Evolutionary conservation across 148 eudicot species (phyloP).

Genomic region (Rhododendron henanense): DNA sequence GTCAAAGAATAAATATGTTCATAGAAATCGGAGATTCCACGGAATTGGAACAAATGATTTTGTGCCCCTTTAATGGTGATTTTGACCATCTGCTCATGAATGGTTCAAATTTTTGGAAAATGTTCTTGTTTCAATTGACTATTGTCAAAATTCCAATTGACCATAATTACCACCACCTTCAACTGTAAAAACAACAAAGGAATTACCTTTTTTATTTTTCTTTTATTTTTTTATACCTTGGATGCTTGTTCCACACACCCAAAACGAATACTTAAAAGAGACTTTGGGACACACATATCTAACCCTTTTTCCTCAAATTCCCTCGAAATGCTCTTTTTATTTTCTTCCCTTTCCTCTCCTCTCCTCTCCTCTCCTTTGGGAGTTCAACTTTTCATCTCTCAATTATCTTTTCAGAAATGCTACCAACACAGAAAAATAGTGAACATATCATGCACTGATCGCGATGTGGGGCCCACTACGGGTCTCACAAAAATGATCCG

Average conservation of each 20-base stretch:
- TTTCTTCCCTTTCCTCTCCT: neutral
- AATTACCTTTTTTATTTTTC: neutral
- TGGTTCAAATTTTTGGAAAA: neutral
- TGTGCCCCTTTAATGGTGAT: neutral
- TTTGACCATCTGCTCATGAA: neutral
- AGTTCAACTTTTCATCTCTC: slow-evolving; percentile 15
- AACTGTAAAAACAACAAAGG: slow-evolving; percentile 4
- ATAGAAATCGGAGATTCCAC: neutral
- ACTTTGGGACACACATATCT: slow-evolving; percentile 40
- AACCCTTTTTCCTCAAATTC: slow-evolving; percentile 40
- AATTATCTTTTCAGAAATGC: no score
- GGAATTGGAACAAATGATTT: neutral
- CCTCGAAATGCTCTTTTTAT: slow-evolving; percentile 6
- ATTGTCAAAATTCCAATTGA: neutral
- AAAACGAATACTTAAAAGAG: slow-evolving; percentile 21
- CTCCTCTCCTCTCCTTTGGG: neutral
- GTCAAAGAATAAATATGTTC: neutral
- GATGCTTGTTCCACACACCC: slow-evolving; percentile 29
- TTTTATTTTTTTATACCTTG: slow-evolving; percentile 15
- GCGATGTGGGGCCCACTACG: no score
- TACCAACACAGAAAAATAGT: no score
- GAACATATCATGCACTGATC: no score
- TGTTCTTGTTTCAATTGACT: neutral
- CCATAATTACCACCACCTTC: slow-evolving; percentile 7
- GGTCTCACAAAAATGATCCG: no score